Conservation (phyloP, 768 basidiomycete species). For the Megacollybia marginata region DNA sequence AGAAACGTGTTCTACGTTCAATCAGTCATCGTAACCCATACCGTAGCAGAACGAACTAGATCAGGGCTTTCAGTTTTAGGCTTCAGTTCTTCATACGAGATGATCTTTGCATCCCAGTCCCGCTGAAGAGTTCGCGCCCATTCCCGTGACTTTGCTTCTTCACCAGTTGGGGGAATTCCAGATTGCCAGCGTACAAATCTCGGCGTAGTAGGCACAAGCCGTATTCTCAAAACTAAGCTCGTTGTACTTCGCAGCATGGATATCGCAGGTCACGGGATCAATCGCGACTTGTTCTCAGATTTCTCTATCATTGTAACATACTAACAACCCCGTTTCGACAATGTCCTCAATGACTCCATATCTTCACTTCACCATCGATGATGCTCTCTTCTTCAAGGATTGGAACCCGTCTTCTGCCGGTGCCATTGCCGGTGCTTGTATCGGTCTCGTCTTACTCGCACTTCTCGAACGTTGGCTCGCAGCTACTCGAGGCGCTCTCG, state of each 20-base stretch:
- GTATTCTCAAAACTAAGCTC: background rate
- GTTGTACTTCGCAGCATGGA: background rate
- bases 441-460: conserved; percentile 61
- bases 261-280: background rate
- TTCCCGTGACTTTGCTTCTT: conserved; percentile 21
- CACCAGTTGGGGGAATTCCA: conserved; percentile 10
- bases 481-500: conserved; percentile 45
- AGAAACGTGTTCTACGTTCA: conserved; percentile 53
- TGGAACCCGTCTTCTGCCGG: conserved; percentile 66
- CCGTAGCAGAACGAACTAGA: conserved; percentile 14
- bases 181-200: conserved; percentile 9
- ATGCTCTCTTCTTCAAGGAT: conserved; percentile 57
- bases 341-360: conserved; percentile 48
- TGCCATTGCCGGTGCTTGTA: conserved; percentile 67
- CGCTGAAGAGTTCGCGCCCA: conserved; percentile 38
- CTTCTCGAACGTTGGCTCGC: conserved; percentile 65
- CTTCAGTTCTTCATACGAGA: conserved; percentile 79
- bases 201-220: too few species aligned
- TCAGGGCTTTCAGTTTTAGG: conserved; percentile 72
- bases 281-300: background rate
- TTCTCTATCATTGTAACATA: background rate
- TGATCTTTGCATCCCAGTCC: conserved; percentile 70
- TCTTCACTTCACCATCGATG: conserved; percentile 62
- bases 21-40: too few species aligned
- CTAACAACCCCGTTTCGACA: background rate